Evolutionary conservation across 139 green algal genomes (phyloP).

Genomic region (Tetraselmis chui): DNA sequence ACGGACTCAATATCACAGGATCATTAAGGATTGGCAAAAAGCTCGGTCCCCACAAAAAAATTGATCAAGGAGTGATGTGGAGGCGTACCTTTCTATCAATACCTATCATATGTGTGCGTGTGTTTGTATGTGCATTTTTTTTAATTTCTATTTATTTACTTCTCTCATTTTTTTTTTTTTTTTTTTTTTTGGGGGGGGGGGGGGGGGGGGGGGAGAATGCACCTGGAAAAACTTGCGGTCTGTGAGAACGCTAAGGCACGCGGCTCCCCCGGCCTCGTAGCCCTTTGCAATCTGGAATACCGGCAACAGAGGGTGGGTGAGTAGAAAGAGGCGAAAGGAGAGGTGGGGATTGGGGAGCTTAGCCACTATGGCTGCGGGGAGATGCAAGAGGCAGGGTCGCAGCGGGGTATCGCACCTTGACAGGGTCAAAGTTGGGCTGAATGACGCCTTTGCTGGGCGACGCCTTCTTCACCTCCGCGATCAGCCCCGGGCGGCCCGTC

Average conservation of each 20-base stretch:
- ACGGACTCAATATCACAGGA: no score
- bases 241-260: slow-evolving; percentile 93
- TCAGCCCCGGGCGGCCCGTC: slow-evolving; percentile 83
- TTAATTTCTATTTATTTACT: no score
- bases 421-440: slow-evolving; percentile 91
- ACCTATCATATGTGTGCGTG: no score
- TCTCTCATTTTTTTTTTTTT: no score
- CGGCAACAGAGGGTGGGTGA: not conserved
- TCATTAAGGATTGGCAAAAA: no score
- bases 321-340: not conserved
- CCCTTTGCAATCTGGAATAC: slow-evolving; percentile 60
- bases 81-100: no score
- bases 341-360: not conserved
- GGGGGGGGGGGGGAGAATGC: not conserved
- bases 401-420: slow-evolving; percentile 34
- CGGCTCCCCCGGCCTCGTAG: slow-evolving; percentile 92
- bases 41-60: no score
- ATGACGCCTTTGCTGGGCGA: slow-evolving; percentile 92
- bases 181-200: no score
- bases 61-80: no score
- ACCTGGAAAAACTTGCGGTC: slow-evolving; percentile 94
- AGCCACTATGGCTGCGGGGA: not conserved
- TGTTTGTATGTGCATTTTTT: no score
- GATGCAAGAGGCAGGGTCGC: not conserved
- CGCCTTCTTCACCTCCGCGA: slow-evolving; percentile 98